phyloP scores from a whole-genome alignment of 345 rosid genomes.

The Schrenkiella parvula region DNA sequence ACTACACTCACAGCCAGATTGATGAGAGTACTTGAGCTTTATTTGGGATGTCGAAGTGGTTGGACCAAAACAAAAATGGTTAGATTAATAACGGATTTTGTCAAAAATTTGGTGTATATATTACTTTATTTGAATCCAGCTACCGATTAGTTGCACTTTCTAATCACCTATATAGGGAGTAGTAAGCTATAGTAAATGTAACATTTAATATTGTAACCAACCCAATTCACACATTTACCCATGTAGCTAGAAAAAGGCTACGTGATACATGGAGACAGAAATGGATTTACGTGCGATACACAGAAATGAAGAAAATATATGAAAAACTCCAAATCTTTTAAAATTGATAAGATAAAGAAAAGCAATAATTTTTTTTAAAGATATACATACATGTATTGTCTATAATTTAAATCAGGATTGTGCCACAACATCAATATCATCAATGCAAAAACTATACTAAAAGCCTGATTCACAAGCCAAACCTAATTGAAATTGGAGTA shows the following conservation, averaged over 20 bases:
- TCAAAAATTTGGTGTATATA: not conserved
- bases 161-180: not conserved
- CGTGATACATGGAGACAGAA: not conserved
- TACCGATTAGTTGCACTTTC: conserved; percentile 18
- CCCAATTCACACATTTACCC: not conserved
- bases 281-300: not conserved
- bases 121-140: conserved; percentile 6
- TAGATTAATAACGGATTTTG: not conserved
- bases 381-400: not conserved
- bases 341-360: not conserved
- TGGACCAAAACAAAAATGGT: not conserved
- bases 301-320: not conserved
- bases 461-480: not conserved
- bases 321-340: not conserved
- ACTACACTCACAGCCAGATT: not conserved
- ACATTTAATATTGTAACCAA: conserved; percentile 22
- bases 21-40: not conserved
- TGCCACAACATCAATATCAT: not conserved
- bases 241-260: not conserved
- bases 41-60: not conserved
- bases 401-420: not conserved
- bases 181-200: not conserved
- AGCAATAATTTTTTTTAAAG: not conserved
- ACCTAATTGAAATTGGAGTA: not conserved
- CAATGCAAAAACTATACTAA: not conserved